A percentile compares a stretch with the other conserved stretches of the same genome.
Conservation (phyloP, 2,329 filamentous ascomycete genomes). For the Pseudogymnoascus destructans region DNA sequence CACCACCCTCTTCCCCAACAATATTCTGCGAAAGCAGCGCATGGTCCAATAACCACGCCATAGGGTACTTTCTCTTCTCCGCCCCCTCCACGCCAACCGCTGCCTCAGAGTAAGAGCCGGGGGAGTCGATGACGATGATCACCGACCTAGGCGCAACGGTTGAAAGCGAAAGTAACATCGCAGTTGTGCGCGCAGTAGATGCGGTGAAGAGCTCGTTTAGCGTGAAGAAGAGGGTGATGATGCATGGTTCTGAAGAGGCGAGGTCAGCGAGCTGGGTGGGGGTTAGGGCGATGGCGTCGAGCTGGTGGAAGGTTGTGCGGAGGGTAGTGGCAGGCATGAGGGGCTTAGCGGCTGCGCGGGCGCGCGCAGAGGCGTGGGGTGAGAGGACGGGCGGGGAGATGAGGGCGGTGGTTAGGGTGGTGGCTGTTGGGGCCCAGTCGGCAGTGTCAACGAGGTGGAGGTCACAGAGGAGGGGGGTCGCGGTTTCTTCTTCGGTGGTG, state of each 20-base stretch:
- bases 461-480: conserved; percentile 19
- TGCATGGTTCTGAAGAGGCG: conserved; percentile 27
- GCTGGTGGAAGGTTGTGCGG: conserved; percentile 31
- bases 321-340: conserved; percentile 33
- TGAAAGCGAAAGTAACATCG: conserved; percentile 59
- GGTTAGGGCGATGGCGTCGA: conserved; percentile 36
- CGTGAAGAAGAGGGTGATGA: conserved; percentile 84
- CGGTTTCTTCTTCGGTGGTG: not conserved
- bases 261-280: conserved; percentile 24
- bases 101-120: conserved; percentile 82
- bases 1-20: conserved; percentile 20
- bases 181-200: conserved; percentile 59
- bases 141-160: conserved; percentile 45
- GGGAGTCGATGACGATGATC: conserved; percentile 80
- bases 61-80: conserved; percentile 62
- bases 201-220: conserved; percentile 86
- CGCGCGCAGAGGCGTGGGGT: conserved; percentile 38
- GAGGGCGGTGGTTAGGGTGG: conserved; percentile 43
- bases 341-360: conserved; percentile 32
- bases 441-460: conserved; percentile 70
- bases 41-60: conserved; percentile 85
- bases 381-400: conserved; percentile 38
- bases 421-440: conserved; percentile 55
- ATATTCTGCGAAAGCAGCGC: conserved; percentile 45
- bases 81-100: conserved; percentile 38